These are phyloP conservation scores for Xylaria sp. DNA, from an alignment of 2,329 filamentous ascomycete genomes.

Conservation along the genomic window DNA sequence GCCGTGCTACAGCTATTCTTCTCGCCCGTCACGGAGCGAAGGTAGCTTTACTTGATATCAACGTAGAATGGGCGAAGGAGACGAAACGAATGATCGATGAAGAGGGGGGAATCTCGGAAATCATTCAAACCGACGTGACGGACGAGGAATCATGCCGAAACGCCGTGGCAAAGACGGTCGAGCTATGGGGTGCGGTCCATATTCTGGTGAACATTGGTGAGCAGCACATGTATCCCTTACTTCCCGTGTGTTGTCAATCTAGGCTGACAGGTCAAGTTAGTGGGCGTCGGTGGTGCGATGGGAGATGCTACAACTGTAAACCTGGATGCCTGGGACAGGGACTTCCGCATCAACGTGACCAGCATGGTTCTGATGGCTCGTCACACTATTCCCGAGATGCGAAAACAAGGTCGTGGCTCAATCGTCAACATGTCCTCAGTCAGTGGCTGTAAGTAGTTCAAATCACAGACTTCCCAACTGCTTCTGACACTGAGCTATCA, in stretches of 20 bases:
- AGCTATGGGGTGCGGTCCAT: conserved; percentile 35
- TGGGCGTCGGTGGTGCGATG: conserved; percentile 43
- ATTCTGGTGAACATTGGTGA: conserved; percentile 41
- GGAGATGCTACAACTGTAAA: conserved; percentile 40
- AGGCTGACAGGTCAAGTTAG: conserved; percentile 19
- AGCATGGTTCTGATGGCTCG: conserved; percentile 46
- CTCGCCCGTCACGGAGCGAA: conserved; percentile 38
- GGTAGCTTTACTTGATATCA: conserved; percentile 37
- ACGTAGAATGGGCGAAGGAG: conserved; percentile 35
- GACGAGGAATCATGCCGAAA: conserved; percentile 33
- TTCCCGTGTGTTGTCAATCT: background rate
- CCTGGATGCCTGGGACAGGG: conserved; percentile 40
- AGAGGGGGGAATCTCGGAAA: conserved; percentile 36
- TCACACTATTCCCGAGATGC: conserved; percentile 43
- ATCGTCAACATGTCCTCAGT: conserved; percentile 48
- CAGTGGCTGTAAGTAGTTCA: conserved; percentile 30
- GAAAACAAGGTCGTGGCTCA: conserved; percentile 40
- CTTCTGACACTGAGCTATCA: background rate
- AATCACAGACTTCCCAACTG: background rate
- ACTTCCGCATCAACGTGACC: conserved; percentile 43
- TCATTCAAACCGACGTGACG: conserved; percentile 37
- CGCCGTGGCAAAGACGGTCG: conserved; percentile 32
- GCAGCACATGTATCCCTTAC: background rate
- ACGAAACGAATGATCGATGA: conserved; percentile 41
- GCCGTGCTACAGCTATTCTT: conserved; percentile 39